A percentile compares a stretch with the other conserved stretches of the same genome.
phyloP scores from a whole-genome alignment of 1,284 basidiomycete species.

The Stereum hirsutum region DNA sequence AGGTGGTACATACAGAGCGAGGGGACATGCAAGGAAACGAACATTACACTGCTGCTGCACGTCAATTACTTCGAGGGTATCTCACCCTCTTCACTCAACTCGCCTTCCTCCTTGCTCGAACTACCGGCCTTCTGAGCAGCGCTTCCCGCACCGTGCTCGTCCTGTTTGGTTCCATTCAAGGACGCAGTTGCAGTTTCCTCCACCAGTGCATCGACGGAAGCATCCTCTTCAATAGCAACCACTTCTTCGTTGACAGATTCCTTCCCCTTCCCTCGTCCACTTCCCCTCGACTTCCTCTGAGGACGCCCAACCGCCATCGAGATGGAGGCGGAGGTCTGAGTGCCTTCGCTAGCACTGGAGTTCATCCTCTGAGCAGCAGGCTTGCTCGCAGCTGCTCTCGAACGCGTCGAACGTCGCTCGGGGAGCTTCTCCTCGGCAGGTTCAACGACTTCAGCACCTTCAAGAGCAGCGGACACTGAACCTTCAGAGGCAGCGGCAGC shows the following conservation, averaged over 20 bases:
- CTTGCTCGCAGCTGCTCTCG: constrained; percentile 14
- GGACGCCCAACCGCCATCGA: constrained; percentile 17
- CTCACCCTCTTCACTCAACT: constrained; percentile 29
- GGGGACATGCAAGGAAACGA: not conserved
- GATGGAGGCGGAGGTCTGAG: constrained; percentile 21
- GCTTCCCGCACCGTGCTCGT: not conserved
- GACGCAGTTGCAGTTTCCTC: not conserved
- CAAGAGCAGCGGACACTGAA: constrained; percentile 8
- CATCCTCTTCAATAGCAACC: not conserved
- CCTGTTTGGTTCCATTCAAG: not conserved
- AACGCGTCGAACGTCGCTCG: constrained; percentile 19
- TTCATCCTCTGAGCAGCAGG: constrained; percentile 14
- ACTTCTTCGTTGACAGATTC: not conserved
- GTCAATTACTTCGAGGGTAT: constrained; percentile 3
- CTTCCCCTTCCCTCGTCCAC: constrained; percentile 1
- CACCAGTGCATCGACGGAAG: not conserved
- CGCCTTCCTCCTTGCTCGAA: constrained; percentile 30
- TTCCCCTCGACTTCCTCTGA: constrained; percentile 9
- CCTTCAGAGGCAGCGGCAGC: constrained; percentile 12
- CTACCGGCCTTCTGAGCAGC: not conserved
- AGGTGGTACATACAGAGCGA: not conserved
- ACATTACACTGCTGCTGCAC: not conserved
- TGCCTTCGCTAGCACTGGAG: constrained; percentile 23
- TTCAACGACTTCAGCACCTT: constrained; percentile 11
- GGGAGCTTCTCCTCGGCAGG: constrained; percentile 14